phyloP scores from a whole-genome alignment of 352 stramenopile species.

The Phytophthora vignae region DNA sequence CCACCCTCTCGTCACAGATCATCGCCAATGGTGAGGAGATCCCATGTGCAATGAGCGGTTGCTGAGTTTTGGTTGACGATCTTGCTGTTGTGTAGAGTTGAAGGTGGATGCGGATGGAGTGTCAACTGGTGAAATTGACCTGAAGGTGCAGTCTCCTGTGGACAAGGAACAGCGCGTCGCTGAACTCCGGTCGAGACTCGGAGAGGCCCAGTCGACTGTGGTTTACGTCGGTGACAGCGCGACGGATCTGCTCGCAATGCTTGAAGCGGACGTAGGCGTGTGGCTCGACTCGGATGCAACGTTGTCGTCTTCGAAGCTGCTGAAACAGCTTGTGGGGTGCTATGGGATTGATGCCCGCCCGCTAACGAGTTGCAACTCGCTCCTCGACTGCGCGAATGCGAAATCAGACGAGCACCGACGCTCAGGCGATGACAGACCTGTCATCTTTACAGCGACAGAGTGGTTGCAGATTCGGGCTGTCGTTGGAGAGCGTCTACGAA shows the following conservation, averaged over 20 bases:
- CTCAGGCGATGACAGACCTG: conserved; percentile 16
- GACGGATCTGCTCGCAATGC: conserved; percentile 70
- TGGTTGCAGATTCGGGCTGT: conserved; percentile 32
- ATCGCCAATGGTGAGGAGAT: conserved; percentile 64
- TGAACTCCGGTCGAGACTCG: conserved; percentile 10
- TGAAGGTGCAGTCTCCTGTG: conserved; percentile 60
- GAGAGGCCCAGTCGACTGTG: conserved; percentile 10
- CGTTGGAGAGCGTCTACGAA: not conserved
- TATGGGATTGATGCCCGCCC: conserved; percentile 49
- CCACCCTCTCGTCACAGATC: conserved; percentile 24
- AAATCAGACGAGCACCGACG: not conserved
- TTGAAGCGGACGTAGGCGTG: conserved; percentile 71
- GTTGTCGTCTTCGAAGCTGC: conserved; percentile 20
- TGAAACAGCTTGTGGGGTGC: conserved; percentile 26
- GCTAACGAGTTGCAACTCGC: conserved; percentile 22
- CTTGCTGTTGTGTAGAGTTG: conserved; percentile 48
- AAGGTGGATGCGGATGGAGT: conserved; percentile 43
- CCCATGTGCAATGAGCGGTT: not conserved
- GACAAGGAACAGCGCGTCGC: conserved; percentile 61
- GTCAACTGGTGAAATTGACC: conserved; percentile 60
- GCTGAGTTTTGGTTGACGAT: not conserved
- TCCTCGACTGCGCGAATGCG: conserved; percentile 21
- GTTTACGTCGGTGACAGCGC: conserved; percentile 78
- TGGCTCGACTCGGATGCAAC: conserved; percentile 27
- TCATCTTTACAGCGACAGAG: conserved; percentile 33